A percentile compares a stretch with the other conserved stretches of the same genome.
Conservation (phyloP, 768 basidiomycete genomes). For the Postia placenta region DNA sequence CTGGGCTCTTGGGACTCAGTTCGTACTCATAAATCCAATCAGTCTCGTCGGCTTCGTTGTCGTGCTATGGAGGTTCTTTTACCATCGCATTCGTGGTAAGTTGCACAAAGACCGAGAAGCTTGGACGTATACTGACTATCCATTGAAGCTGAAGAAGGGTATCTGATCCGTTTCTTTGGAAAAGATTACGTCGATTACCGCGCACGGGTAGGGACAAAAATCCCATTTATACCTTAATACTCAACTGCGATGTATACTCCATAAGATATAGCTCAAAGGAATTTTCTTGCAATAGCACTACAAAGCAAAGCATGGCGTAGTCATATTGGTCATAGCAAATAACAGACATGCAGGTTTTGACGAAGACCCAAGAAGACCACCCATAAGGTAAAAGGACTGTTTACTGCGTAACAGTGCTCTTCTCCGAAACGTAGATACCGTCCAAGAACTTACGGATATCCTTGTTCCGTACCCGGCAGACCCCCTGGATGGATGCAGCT, state of each 20-base stretch:
- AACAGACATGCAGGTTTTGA: slow-evolving; percentile 26
- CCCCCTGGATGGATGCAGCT: slow-evolving; percentile 96
- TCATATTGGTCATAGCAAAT: slow-evolving; percentile 25
- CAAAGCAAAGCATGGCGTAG: slow-evolving; percentile 10
- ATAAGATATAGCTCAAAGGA: slow-evolving; percentile 5
- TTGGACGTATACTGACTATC: background rate
- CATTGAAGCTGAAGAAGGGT: slow-evolving; percentile 68
- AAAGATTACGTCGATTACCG: slow-evolving; percentile 78
- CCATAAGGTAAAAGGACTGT: slow-evolving; percentile 1
- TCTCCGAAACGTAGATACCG: slow-evolving; percentile 87
- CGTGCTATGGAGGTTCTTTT: slow-evolving; percentile 86
- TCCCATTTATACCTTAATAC: slow-evolving; percentile 73
- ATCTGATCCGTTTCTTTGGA: slow-evolving; percentile 85
- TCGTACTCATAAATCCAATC: slow-evolving; percentile 83
- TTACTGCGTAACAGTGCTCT: slow-evolving; percentile 55
- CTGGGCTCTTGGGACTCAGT: slow-evolving; percentile 94
- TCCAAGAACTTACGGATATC: slow-evolving; percentile 99
- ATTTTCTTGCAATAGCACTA: background rate
- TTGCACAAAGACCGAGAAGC: slow-evolving; percentile 4
- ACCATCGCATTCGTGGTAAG: slow-evolving; percentile 70
- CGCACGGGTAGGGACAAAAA: slow-evolving; percentile 71
- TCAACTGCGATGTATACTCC: slow-evolving; percentile 1
- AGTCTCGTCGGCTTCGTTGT: slow-evolving; percentile 59
- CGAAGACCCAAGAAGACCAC: slow-evolving; percentile 11
- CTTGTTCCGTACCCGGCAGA: slow-evolving; percentile 97